phyloP scores from a whole-genome alignment of 768 basidiomycete species.

The Tylopilus plumbeoviolaceoides region DNA sequence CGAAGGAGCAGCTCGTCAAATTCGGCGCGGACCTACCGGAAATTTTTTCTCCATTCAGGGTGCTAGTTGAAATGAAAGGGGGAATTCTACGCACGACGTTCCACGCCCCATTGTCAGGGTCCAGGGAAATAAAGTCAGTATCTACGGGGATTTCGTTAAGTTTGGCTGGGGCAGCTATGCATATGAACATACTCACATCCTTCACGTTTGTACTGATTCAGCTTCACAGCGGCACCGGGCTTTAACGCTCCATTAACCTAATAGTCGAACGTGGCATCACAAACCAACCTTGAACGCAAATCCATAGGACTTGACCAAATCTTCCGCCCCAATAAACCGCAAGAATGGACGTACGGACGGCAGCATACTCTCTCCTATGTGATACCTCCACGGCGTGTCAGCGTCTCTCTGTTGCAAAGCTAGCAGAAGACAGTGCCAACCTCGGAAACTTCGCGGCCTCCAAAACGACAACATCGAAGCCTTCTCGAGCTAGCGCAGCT shows the following conservation, averaged over 20 bases:
- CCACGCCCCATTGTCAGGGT: slow-evolving; percentile 3
- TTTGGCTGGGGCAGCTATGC: too few relatives aligned
- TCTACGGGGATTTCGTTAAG: neutral
- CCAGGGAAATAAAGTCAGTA: slow-evolving; percentile 2
- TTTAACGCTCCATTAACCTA: neutral
- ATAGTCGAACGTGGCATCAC: neutral
- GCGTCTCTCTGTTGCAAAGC: neutral
- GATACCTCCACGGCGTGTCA: slow-evolving; percentile 3
- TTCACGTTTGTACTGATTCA: slow-evolving; percentile 14
- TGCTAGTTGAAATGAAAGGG: neutral
- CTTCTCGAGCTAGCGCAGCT: slow-evolving; percentile 9
- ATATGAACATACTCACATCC: slow-evolving; percentile 1
- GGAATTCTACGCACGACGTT: neutral
- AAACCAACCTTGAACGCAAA: slow-evolving; percentile 10
- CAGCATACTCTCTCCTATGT: slow-evolving; percentile 14
- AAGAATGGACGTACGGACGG: slow-evolving; percentile 7
- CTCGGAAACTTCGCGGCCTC: slow-evolving; percentile 12
- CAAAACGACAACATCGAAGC: slow-evolving; percentile 7
- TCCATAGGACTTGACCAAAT: slow-evolving; percentile 2
- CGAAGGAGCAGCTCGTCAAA: slow-evolving; percentile 2
- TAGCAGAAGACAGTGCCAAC: neutral
- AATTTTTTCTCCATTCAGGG: too few relatives aligned
- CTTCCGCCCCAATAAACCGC: slow-evolving; percentile 9
- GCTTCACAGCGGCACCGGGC: slow-evolving; percentile 9
- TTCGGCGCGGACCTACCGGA: slow-evolving; percentile 2